A percentile compares a stretch with the other conserved stretches of the same genome.
Evolutionary conservation across 2,329 filamentous ascomycete genomes (phyloP).

Genomic region (Colletotrichum sidae): DNA sequence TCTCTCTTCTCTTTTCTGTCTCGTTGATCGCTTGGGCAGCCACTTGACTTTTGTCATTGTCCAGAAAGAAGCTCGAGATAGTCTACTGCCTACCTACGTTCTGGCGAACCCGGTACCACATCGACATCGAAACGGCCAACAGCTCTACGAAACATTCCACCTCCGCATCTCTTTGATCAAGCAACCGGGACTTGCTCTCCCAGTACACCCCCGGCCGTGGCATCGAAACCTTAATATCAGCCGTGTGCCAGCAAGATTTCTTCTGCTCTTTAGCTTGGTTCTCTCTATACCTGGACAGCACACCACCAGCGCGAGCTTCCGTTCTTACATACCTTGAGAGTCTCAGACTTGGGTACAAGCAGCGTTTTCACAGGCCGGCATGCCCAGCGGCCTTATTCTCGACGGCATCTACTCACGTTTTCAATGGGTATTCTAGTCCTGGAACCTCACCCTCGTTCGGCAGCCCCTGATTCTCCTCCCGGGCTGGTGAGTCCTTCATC

Average conservation of each 20-base stretch:
- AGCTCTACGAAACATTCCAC: too few species aligned
- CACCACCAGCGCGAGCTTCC: too few species aligned
- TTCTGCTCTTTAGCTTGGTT: constrained; percentile 2
- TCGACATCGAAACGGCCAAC: too few species aligned
- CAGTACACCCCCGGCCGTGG: constrained; percentile 26
- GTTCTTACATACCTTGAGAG: not conserved
- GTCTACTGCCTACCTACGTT: too few species aligned
- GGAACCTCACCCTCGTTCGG: constrained; percentile 63
- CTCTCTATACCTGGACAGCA: not conserved
- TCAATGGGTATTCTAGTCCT: constrained; percentile 68
- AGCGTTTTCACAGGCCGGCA: constrained; percentile 15
- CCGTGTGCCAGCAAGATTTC: constrained; percentile 14
- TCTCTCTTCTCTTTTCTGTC: constrained; percentile 4
- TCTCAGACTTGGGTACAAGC: not conserved
- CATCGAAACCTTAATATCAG: constrained; percentile 26
- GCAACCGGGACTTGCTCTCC: constrained; percentile 12
- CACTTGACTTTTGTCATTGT: too few species aligned
- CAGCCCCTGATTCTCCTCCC: constrained; percentile 65
- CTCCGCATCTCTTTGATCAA: constrained; percentile 11
- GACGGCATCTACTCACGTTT: constrained; percentile 41
- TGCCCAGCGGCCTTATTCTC: constrained; percentile 18
- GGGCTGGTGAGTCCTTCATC: constrained; percentile 65
- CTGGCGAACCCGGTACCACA: too few species aligned
- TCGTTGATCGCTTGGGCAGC: not conserved
- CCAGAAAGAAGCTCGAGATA: too few species aligned